These are phyloP conservation scores for Pythium guiyangense DNA, from an alignment of 352 stramenopile genomes.

Conservation along the genomic window DNA sequence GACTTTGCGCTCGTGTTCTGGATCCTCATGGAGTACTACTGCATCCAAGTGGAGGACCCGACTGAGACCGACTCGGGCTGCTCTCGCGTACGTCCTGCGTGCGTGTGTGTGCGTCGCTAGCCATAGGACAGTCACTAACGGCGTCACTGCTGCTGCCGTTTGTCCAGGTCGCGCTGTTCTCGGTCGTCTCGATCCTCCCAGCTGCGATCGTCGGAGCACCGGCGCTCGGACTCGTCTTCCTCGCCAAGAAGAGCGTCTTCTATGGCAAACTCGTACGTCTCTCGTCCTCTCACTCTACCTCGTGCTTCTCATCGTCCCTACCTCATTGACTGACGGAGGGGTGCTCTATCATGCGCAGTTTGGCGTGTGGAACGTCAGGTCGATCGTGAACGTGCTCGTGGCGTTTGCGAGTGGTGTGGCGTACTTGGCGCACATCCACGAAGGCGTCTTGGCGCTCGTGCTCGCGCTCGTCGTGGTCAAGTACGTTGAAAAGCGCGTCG, in stretches of 20 bases:
- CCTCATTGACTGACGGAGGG: not conserved
- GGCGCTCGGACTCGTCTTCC: constrained; percentile 63
- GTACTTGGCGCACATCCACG: constrained; percentile 64
- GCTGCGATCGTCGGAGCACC: constrained; percentile 52
- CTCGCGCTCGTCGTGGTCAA: constrained; percentile 54
- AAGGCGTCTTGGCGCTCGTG: constrained; percentile 62
- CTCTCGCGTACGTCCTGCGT: constrained; percentile 46
- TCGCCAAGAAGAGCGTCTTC: constrained; percentile 68
- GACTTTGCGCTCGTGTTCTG: constrained; percentile 68
- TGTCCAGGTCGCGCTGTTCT: constrained; percentile 49
- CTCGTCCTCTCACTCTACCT: not conserved
- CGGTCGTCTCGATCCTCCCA: constrained; percentile 56
- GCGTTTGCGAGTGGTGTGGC: constrained; percentile 50
- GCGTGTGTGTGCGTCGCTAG: not conserved
- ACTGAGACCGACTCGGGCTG: constrained; percentile 66
- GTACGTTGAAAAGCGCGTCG: constrained; percentile 62
- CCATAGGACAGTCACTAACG: not conserved
- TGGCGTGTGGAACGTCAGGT: constrained; percentile 64
- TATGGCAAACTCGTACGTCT: constrained; percentile 58
- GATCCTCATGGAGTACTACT: constrained; percentile 84
- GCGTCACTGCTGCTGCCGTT: not conserved
- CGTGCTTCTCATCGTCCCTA: not conserved
- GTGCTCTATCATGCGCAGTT: constrained; percentile 18
- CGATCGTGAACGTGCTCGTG: constrained; percentile 65
- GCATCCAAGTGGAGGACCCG: constrained; percentile 80